phyloP scores from a whole-genome alignment of 2,329 filamentous ascomycete species.

The Aspergillus sclerotialis region DNA sequence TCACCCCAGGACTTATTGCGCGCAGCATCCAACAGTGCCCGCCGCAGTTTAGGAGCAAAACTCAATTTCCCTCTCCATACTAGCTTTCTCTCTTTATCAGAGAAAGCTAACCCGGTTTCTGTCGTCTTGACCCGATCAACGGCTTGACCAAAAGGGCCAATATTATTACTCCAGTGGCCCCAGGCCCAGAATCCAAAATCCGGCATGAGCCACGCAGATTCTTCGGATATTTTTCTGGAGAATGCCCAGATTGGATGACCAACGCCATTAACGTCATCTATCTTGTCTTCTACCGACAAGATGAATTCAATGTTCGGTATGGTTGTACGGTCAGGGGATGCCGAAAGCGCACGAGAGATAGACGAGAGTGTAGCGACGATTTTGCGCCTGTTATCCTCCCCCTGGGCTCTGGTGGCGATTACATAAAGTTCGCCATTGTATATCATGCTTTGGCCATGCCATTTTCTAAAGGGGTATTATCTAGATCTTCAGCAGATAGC shows the following conservation, averaged over 20 bases:
- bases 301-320: constrained; percentile 39
- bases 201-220: constrained; percentile 40
- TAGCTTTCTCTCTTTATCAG: constrained; percentile 29
- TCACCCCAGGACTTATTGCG: constrained; percentile 36
- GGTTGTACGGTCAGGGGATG: constrained; percentile 17
- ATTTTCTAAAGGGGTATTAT: constrained; percentile 13
- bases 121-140: constrained; percentile 11
- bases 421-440: constrained; percentile 19
- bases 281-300: constrained; percentile 28
- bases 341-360: constrained; percentile 36
- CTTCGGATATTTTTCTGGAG: constrained; percentile 23
- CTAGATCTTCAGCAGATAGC: constrained; percentile 11
- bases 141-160: constrained; percentile 17
- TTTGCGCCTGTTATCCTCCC: constrained; percentile 18
- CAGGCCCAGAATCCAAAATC: constrained; percentile 45
- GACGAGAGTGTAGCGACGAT: constrained; percentile 32
- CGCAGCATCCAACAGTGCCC: constrained; percentile 25
- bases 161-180: constrained; percentile 19
- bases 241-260: constrained; percentile 33
- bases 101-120: constrained; percentile 10
- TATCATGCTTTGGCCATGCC: constrained; percentile 21
- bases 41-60: constrained; percentile 25
- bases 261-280: constrained; percentile 30
- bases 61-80: constrained; percentile 39
- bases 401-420: constrained; percentile 14